Evolutionary conservation across 2,329 filamentous ascomycete species (phyloP).

Genomic region (Alternaria burnsii): DNA sequence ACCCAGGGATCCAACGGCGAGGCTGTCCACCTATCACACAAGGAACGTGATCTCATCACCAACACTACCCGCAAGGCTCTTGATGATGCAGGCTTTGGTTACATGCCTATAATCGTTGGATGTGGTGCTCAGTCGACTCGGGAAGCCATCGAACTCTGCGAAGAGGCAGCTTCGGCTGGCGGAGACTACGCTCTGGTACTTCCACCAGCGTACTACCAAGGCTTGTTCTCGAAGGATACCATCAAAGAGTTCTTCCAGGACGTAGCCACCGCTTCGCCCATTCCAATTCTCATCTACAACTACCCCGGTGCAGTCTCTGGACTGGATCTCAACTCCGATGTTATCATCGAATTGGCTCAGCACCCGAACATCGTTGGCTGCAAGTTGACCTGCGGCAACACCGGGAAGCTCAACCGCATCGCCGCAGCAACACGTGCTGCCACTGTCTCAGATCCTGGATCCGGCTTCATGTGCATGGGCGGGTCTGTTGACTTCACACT

Average conservation of each 20-base stretch:
- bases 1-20: constrained; percentile 86
- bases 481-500: constrained; percentile 79
- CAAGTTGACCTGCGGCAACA: constrained; percentile 76
- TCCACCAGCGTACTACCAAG: constrained; percentile 78
- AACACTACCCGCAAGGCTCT: constrained; percentile 74
- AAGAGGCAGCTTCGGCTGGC: constrained; percentile 72
- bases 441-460: constrained; percentile 49
- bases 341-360: constrained; percentile 65
- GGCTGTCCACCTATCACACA: constrained; percentile 77
- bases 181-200: constrained; percentile 80
- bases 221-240: constrained; percentile 68
- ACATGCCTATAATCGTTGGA: constrained; percentile 78
- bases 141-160: constrained; percentile 74
- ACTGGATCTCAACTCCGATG: constrained; percentile 70
- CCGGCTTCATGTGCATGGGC: constrained; percentile 73
- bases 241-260: constrained; percentile 71
- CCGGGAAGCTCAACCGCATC: constrained; percentile 70
- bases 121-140: constrained; percentile 77
- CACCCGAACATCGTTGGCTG: constrained; percentile 74
- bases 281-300: constrained; percentile 75
- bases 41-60: constrained; percentile 74
- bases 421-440: constrained; percentile 61
- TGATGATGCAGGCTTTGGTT: constrained; percentile 69
- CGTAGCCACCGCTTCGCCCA: constrained; percentile 69
- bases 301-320: constrained; percentile 71